Base-by-base conservation (phyloP, 2,329 filamentous ascomycete genomes). In the Sporothrix globosa region DNA sequence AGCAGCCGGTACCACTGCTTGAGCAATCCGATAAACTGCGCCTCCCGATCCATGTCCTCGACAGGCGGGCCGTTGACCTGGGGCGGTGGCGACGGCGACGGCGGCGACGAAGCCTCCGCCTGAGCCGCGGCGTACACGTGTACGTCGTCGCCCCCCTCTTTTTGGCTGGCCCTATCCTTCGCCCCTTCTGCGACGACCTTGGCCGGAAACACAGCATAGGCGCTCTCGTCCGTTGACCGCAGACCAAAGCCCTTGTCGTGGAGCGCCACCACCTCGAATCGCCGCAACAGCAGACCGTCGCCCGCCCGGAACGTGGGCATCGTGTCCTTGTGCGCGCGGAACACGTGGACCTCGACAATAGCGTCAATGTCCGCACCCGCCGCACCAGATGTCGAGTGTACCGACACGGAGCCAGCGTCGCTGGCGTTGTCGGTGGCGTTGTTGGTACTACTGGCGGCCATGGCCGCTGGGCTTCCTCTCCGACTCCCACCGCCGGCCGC, bases 51-150 rank as follows among this genome's bases (percentile, higher is more conserved):
- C 39, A 80, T 81, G 72, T 85, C 82, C 77, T 90, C 88, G 24
- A 90, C 83, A 0, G 87, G 87, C 68, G 87, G 85, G 0, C 87
- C 88, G 72, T 83, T 84, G 68, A 90, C 84, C 78, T 90, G 85
- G 54, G 85, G 80, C 56, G 41, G 39, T 3, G 60, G 67, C n/a
- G 65, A 67, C 14, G 39, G 54, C 17, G 60, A 3, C 34, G n/a
- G 6, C n/a, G 30, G 30, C 30, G 34, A 34, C 34, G 7, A 34
- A 6, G 34, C 46, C 4, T 5, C 11, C n/a, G 24, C 19, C 83
- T 78, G 67, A 2, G 27, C 27, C 17, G 34, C 34, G 34, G 6
- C 34, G 34, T 34, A 1, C 34, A 34, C 9, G 34, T 34, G 34
- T 6, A 34, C 48, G 48, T n/a, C 19, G 9, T 5, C 48, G 48